Conservation (phyloP, 805 yeast genomes). For the Wickerhamomyces silvicola region DNA sequence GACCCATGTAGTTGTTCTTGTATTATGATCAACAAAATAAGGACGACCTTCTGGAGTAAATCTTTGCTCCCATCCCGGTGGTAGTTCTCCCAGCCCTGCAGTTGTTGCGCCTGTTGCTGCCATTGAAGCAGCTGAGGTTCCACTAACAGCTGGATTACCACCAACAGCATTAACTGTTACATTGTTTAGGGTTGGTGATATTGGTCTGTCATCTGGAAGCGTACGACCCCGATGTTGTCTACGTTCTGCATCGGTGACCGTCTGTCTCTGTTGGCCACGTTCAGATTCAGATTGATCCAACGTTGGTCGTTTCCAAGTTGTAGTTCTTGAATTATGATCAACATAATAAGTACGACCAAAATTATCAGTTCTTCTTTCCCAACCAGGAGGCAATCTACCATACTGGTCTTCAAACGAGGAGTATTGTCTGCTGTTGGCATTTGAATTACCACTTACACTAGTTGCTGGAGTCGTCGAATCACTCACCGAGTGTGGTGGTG, state of each 20-base stretch:
- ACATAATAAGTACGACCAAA: slow-evolving; percentile 97
- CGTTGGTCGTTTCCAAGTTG: slow-evolving; percentile 98
- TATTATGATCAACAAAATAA: slow-evolving; percentile 96
- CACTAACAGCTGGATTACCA: slow-evolving; percentile 37
- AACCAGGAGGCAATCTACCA: slow-evolving; percentile 95
- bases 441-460: slow-evolving; percentile 2
- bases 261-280: slow-evolving; percentile 50
- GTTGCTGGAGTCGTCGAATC: slow-evolving; percentile 12
- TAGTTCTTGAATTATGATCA: slow-evolving; percentile 94
- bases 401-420: slow-evolving; percentile 96
- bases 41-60: slow-evolving; percentile 98
- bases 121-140: slow-evolving; percentile 59
- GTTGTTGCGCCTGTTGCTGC: slow-evolving; percentile 79
- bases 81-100: slow-evolving; percentile 93
- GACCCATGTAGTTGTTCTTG: slow-evolving; percentile 99
- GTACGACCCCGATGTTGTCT: slow-evolving; percentile 88
- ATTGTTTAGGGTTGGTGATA: slow-evolving; percentile 24
- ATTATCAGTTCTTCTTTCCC: slow-evolving; percentile 98
- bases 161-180: slow-evolving; percentile 45
- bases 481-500: slow-evolving; percentile 16
- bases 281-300: slow-evolving; percentile 71
- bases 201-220: slow-evolving; percentile 57
- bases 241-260: slow-evolving; percentile 78
- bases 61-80: slow-evolving; percentile 99
- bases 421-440: slow-evolving; percentile 47